phyloP scores from a whole-genome alignment of 768 basidiomycete genomes.

The Hortiboletus campestris region DNA sequence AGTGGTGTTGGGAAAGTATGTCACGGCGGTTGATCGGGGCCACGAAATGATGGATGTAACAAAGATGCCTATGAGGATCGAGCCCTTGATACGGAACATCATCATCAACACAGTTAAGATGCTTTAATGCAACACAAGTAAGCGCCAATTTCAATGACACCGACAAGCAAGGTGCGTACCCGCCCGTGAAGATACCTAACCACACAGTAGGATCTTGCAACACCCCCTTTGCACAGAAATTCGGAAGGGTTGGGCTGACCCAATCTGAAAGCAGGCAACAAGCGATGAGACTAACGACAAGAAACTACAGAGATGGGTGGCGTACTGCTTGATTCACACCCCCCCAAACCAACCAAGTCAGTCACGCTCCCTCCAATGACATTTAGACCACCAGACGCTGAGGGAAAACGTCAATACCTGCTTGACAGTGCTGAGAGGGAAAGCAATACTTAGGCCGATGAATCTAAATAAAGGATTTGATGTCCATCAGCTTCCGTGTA shows the following conservation, averaged over 20 bases:
- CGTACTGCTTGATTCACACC: constrained; percentile 56
- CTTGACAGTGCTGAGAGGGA: neutral
- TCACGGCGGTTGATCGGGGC: constrained; percentile 80
- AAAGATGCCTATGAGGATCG: constrained; percentile 81
- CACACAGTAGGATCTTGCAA: constrained; percentile 78
- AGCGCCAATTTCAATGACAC: constrained; percentile 1
- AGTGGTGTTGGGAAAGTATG: constrained; percentile 73
- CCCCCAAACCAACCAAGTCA: constrained; percentile 74
- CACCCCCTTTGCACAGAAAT: constrained; percentile 63
- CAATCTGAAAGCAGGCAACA: constrained; percentile 37
- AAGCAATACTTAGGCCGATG: constrained; percentile 63
- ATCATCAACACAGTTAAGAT: constrained; percentile 76
- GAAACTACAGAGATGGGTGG: neutral
- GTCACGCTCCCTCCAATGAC: constrained; percentile 72
- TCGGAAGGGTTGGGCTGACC: constrained; percentile 41
- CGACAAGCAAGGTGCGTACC: constrained; percentile 42
- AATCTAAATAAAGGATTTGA: constrained; percentile 43
- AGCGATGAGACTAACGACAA: constrained; percentile 10
- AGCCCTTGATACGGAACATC: constrained; percentile 82
- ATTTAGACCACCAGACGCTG: constrained; percentile 65
- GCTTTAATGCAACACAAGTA: constrained; percentile 32
- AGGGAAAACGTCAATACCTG: constrained; percentile 1
- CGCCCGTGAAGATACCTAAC: constrained; percentile 85
- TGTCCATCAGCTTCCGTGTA: constrained; percentile 5
- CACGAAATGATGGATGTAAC: constrained; percentile 84